Base-by-base conservation (phyloP, 768 basidiomycete genomes). In the Pulveroboletus sp. region DNA sequence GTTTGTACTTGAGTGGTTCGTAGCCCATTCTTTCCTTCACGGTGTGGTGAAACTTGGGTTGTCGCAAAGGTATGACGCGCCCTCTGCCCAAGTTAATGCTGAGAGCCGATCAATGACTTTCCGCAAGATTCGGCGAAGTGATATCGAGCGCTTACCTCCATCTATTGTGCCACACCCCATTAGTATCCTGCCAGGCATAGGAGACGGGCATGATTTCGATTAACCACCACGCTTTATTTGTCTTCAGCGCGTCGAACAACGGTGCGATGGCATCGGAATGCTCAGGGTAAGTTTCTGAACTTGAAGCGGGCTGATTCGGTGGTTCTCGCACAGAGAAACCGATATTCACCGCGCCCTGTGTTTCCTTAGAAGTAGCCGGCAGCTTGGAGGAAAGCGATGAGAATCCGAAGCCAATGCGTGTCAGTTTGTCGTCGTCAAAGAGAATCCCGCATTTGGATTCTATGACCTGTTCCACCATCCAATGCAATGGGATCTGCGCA, bases 381-480 rank as follows among this genome's bases (percentile, higher is more conserved):
- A 54, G 35, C 35, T 48, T 41, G 43, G 59, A 46, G 45, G 51
- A 25, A 33, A 13, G 7, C 4, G 42, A 21, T 2, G 40, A 38
- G 13, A 32, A 12, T 23, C 43, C 49, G 39, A 81, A 77, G n/a
- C 70, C 69, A 9, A 72, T 70, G 11, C 71, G 69, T 17, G 57
- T 57, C 21, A 88, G 73, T 14, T 77, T 79, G 2, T 58, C 68
- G 5, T 59, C 47, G 47, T 84, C 78, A 58, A 88, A 88, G 25
- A 69, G 55, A 29, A 90, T 74, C 6, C 79, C 82, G 56, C 84
- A 81, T n/a, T 72, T 64, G 13, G 85, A 72, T 11, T 63, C 57
- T 20, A 81, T 71, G 48, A 81, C 72, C 55, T 91, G 78, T 44
- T 81, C 80, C 31, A 90, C 72, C 87, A 92, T 90, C 89, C 89